Conservation (phyloP, 2,329 filamentous ascomycete species). For the Hypomyces rosellus region DNA sequence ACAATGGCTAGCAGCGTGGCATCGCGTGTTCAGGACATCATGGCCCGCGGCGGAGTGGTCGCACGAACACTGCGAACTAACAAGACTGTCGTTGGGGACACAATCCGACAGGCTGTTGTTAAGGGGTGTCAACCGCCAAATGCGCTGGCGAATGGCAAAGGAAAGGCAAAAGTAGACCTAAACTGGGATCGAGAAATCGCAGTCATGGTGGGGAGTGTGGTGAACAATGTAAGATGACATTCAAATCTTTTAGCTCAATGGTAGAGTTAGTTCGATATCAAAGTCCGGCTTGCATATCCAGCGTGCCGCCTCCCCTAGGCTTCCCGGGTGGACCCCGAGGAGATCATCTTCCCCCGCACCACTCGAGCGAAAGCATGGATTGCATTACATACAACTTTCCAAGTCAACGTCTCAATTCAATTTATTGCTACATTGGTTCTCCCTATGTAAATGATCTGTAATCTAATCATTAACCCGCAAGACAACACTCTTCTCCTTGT, state of each 20-base stretch:
- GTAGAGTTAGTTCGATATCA: no score
- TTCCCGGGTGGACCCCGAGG: no score
- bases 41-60: conserved; percentile 74
- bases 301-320: no score
- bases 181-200: conserved; percentile 86
- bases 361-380: no score
- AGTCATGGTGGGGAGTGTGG: conserved; percentile 85
- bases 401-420: no score
- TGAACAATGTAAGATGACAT: conserved; percentile 45
- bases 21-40: conserved; percentile 74
- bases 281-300: no score
- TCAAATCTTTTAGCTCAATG: neutral
- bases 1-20: conserved; percentile 74
- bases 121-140: conserved; percentile 65
- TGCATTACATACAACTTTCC: no score
- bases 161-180: conserved; percentile 40
- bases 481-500: neutral
- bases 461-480: no score
- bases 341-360: no score
- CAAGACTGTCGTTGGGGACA: conserved; percentile 65
- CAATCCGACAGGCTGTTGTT: conserved; percentile 76
- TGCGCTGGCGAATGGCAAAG: conserved; percentile 37
- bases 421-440: no score
- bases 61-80: conserved; percentile 75
- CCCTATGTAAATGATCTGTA: no score